A percentile compares a stretch with the other conserved stretches of the same genome.
These are phyloP conservation scores for Pulicaria dysenterica DNA, from an alignment of 129 eudicot genomes.

Conservation along the genomic window DNA sequence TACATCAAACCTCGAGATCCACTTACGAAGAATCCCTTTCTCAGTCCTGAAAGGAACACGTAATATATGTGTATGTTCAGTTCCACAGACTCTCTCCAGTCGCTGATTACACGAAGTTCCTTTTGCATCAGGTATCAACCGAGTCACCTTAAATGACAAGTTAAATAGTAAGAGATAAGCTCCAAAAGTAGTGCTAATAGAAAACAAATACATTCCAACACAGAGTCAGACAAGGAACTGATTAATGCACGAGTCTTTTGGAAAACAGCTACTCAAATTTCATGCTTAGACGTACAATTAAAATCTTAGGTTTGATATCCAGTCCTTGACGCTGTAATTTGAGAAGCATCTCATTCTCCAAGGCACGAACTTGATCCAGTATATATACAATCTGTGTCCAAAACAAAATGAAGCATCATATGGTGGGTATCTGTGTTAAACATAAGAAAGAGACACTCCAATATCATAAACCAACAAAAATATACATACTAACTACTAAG, in stretches of 20 bases:
- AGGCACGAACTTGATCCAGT: slow-evolving; percentile 97
- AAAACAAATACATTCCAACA: slow-evolving; percentile 13
- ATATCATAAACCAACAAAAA: not conserved
- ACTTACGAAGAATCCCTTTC: slow-evolving; percentile 77
- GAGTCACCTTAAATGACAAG: slow-evolving; percentile 64
- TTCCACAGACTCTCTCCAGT: slow-evolving; percentile 79
- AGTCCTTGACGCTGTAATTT: slow-evolving; percentile 87
- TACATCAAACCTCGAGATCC: slow-evolving; percentile 98
- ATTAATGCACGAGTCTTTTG: slow-evolving; percentile 10
- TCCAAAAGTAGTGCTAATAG: not conserved
- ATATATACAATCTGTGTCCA: slow-evolving; percentile 79
- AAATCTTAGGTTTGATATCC: slow-evolving; percentile 78
- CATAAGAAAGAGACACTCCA: not conserved
- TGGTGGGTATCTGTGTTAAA: not conserved
- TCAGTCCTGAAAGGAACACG: slow-evolving; percentile 91
- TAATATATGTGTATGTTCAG: slow-evolving; percentile 74
- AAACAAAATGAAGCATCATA: slow-evolving; percentile 23
- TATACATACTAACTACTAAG: slow-evolving; percentile 10
- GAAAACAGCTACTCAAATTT: slow-evolving; percentile 3
- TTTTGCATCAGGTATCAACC: slow-evolving; percentile 93
- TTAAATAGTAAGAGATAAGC: slow-evolving; percentile 20
- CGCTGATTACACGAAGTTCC: slow-evolving; percentile 98
- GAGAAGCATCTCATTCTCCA: slow-evolving; percentile 84
- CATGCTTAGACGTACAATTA: slow-evolving; percentile 54
- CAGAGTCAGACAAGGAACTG: slow-evolving; percentile 10